Conservation (phyloP, 1,284 basidiomycete genomes). For the Naganishia liquefaciens region DNA sequence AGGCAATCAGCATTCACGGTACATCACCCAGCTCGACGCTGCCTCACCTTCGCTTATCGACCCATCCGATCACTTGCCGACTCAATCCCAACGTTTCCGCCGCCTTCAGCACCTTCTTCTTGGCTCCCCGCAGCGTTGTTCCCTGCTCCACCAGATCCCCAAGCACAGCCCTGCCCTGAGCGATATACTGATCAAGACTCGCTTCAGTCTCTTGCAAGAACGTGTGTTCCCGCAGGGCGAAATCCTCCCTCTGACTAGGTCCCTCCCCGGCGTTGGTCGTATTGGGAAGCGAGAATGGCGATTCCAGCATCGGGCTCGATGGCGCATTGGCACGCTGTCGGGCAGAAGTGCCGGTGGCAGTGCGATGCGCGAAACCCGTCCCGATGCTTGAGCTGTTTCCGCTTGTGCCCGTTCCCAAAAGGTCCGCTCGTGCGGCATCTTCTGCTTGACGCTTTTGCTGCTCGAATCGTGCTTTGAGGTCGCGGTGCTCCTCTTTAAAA, state of each 20-base stretch:
- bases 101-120: constrained; percentile 75
- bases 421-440: constrained; percentile 55
- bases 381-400: constrained; percentile 26
- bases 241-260: constrained; percentile 63
- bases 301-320: constrained; percentile 49
- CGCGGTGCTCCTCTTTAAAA: constrained; percentile 55
- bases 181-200: constrained; percentile 81
- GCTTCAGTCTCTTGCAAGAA: constrained; percentile 79
- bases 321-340: constrained; percentile 56
- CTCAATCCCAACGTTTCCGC: constrained; percentile 91
- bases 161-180: constrained; percentile 83
- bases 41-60: constrained; percentile 79
- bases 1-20: constrained; percentile 6
- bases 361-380: constrained; percentile 54
- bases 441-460: constrained; percentile 51
- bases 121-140: constrained; percentile 87
- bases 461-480: constrained; percentile 55
- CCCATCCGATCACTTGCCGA: constrained; percentile 90
- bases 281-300: constrained; percentile 41
- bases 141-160: constrained; percentile 88
- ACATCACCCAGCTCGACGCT: constrained; percentile 35
- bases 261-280: constrained; percentile 62
- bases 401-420: constrained; percentile 34
- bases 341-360: constrained; percentile 47
- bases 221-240: constrained; percentile 79